Evolutionary conservation across 768 basidiomycete genomes (phyloP).

Genomic region (Agrocybe praecox): DNA sequence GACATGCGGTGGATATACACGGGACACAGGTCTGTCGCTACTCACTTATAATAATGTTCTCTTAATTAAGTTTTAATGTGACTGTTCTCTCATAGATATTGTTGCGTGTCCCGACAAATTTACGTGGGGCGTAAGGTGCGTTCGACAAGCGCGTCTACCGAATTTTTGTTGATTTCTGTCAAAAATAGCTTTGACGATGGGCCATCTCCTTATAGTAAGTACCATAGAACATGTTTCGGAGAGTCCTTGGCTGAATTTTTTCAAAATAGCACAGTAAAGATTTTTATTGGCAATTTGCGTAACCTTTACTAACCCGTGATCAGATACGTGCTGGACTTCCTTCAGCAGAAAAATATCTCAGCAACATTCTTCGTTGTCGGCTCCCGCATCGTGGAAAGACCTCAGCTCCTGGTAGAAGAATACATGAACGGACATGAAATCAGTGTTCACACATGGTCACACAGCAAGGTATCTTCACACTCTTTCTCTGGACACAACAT

Average conservation of each 20-base stretch:
- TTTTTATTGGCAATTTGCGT: no score
- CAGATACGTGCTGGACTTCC: slow-evolving; percentile 73
- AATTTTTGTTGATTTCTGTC: no score
- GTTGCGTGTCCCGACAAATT: slow-evolving; percentile 65
- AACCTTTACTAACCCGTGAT: no score
- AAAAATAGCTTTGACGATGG: slow-evolving; percentile 90
- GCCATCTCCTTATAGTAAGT: slow-evolving; percentile 80
- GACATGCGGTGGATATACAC: slow-evolving; percentile 80
- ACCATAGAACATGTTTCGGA: neutral
- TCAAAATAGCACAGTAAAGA: no score
- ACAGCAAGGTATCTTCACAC: slow-evolving; percentile 45
- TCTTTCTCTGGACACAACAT: neutral
- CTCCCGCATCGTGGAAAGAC: slow-evolving; percentile 80
- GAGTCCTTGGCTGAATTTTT: no score
- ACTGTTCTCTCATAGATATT: slow-evolving; percentile 45
- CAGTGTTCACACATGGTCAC: slow-evolving; percentile 91
- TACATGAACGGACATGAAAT: slow-evolving; percentile 83
- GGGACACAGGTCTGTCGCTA: slow-evolving; percentile 39
- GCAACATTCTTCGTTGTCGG: slow-evolving; percentile 94
- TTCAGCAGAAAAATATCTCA: slow-evolving; percentile 59
- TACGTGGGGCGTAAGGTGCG: slow-evolving; percentile 75
- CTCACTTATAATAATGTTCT: neutral
- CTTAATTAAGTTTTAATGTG: neutral
- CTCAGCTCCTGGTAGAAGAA: slow-evolving; percentile 74
- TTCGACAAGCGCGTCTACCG: neutral